Conservation (phyloP, 2,329 filamentous ascomycete species). For the Aspergillus sp. region DNA sequence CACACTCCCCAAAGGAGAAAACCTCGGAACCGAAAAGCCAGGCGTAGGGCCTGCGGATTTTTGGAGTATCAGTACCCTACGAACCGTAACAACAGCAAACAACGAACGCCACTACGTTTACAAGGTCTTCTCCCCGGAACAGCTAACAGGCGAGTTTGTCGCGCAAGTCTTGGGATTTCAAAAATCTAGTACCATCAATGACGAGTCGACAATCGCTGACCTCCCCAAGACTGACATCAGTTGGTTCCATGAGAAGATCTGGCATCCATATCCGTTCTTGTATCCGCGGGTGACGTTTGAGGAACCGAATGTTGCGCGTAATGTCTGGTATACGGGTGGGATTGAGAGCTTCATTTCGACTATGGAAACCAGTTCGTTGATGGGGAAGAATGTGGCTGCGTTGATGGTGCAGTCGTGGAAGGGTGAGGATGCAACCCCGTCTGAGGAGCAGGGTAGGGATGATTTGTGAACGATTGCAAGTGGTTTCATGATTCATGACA, state of each 20-base stretch:
- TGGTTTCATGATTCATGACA: too few species aligned
- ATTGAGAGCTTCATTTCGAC: slow-evolving; percentile 95
- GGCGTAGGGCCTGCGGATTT: slow-evolving; percentile 70
- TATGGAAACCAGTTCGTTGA: slow-evolving; percentile 92
- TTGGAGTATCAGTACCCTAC: slow-evolving; percentile 75
- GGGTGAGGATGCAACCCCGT: slow-evolving; percentile 15
- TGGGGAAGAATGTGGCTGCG: slow-evolving; percentile 60
- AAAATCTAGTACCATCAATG: slow-evolving; percentile 16
- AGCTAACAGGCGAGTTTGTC: slow-evolving; percentile 43
- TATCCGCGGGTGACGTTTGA: slow-evolving; percentile 85
- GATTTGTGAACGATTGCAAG: neutral
- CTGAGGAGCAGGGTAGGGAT: slow-evolving; percentile 8
- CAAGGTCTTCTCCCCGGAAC: slow-evolving; percentile 58
- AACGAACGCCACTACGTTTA: slow-evolving; percentile 50
- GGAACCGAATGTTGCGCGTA: slow-evolving; percentile 57
- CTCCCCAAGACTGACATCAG: slow-evolving; percentile 48
- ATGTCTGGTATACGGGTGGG: slow-evolving; percentile 52
- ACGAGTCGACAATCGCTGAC: slow-evolving; percentile 21
- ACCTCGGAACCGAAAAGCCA: slow-evolving; percentile 31
- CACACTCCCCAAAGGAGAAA: slow-evolving; percentile 58
- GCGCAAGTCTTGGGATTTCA: slow-evolving; percentile 42
- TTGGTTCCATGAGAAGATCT: slow-evolving; percentile 71
- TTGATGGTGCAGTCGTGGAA: slow-evolving; percentile 51
- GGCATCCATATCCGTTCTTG: slow-evolving; percentile 79
- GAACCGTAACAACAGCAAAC: slow-evolving; percentile 39